Base-by-base conservation (phyloP, 495 filamentous ascomycete genomes). In the Penicillium parvum region DNA sequence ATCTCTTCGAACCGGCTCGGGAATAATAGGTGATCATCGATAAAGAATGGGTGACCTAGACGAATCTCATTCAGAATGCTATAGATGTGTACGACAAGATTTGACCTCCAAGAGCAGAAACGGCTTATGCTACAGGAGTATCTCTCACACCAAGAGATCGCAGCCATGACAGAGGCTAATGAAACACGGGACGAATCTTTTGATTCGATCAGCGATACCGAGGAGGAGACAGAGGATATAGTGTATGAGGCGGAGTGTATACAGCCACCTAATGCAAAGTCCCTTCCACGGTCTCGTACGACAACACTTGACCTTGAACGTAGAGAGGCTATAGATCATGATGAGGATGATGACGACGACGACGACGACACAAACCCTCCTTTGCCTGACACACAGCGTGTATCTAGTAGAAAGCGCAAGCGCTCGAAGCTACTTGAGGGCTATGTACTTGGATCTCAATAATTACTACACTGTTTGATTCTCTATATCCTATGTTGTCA, bases 371-470 rank as follows among this genome's bases (percentile, higher is more conserved):
- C 11, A 30, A 41, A 41, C 38, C 38, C 26, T 7, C 20, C 28
- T 32, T 14, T 41, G 19, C 28, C 38, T 41, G 17, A 41, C 12
- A 41, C 18, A 25, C 16, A 41, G 38, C 18, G 28, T 41, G 18
- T 41, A 41, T 41, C 38, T 41, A 41, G 38, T 32, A 41, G 38
- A 22, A 41, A 41, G 38, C 38, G 26, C 12, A 32, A 41, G 38
- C 38, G 28, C 38, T 32, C 5, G 12, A 41, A 41, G 38, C 38
- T 41, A 41, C 38, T 41, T 41, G 10, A 41, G 9, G 38, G 38
- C 27, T 41, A 41, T 29, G 11, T 41, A 27, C 38, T 41, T 41
- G n/a, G 26, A 29, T 41, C 38, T 41, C 27, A 41, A 41, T 41
- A 19, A 41, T 41, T 41, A n/a, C n/a, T n/a, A n/a, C n/a, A n/a